These are phyloP conservation scores for Auricularia auricula-judae DNA, from an alignment of 768 basidiomycete species.

Conservation along the genomic window DNA sequence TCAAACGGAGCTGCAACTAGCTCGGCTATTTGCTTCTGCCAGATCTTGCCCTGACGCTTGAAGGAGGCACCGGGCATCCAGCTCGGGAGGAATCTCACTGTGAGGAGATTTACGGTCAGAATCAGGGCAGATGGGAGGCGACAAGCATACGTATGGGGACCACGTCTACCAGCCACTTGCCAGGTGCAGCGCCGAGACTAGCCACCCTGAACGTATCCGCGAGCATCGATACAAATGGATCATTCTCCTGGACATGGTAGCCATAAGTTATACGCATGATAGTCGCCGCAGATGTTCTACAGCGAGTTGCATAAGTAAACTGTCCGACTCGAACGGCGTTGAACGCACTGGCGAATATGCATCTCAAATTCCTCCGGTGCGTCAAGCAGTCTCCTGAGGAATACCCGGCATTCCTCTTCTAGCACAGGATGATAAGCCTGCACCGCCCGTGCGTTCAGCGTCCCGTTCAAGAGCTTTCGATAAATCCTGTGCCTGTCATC, in stretches of 20 bases:
- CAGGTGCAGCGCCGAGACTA: conserved; percentile 3
- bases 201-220: neutral
- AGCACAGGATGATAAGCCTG: conserved; percentile 25
- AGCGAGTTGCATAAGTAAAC: neutral
- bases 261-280: neutral
- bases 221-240: neutral
- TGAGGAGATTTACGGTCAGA: conserved; percentile 25
- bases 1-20: conserved; percentile 35
- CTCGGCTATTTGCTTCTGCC: conserved; percentile 19
- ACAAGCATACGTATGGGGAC: conserved; percentile 9
- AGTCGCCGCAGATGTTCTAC: neutral
- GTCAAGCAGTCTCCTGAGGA: conserved; percentile 23
- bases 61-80: conserved; percentile 12
- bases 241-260: neutral
- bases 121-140: neutral
- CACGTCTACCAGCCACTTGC: conserved; percentile 10
- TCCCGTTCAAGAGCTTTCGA: conserved; percentile 28
- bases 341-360: conserved; percentile 29
- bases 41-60: conserved; percentile 1
- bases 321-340: neutral
- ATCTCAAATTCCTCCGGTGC: conserved; percentile 22
- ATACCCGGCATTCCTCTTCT: conserved; percentile 22
- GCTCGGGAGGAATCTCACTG: conserved; percentile 12
- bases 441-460: conserved; percentile 26
- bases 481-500: conserved; percentile 25